A percentile compares a stretch with the other conserved stretches of the same genome.
Evolutionary conservation across 257 asterid genomes (phyloP).

Genomic region (Cruciata laevipes): DNA sequence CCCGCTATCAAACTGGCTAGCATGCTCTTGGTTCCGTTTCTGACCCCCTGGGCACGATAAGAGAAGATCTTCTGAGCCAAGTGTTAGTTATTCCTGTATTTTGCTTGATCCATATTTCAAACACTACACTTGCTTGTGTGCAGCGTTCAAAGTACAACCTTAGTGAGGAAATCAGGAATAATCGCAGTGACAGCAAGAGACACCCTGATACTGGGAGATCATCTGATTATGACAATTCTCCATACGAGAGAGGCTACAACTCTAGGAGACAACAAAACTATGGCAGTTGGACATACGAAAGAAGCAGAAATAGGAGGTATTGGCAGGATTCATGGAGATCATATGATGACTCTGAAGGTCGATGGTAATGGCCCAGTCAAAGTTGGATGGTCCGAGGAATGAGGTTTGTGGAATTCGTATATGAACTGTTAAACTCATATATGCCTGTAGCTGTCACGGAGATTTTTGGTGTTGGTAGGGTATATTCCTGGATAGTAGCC

Average conservation of each 20-base stretch:
- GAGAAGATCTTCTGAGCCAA: not conserved
- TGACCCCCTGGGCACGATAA: not conserved
- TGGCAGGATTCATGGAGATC: slow-evolving; percentile 47
- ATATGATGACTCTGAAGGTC: slow-evolving; percentile 22
- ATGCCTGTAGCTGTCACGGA: not conserved
- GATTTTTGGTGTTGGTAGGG: not conserved
- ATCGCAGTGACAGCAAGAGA: slow-evolving; percentile 30
- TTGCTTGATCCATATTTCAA: not conserved
- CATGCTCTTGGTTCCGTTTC: not conserved
- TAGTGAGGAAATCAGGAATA: slow-evolving; percentile 54
- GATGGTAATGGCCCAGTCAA: slow-evolving; percentile 31
- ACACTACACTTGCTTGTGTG: slow-evolving; percentile 8
- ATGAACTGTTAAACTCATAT: not conserved
- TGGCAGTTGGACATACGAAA: slow-evolving; percentile 35
- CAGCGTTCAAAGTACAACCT: slow-evolving; percentile 64
- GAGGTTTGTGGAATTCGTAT: not conserved
- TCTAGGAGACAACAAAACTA: slow-evolving; percentile 41
- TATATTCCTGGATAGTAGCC: not conserved
- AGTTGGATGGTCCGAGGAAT: not conserved
- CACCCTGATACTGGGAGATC: slow-evolving; percentile 32
- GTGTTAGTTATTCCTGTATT: not conserved
- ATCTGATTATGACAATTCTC: slow-evolving; percentile 55
- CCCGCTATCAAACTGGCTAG: not conserved
- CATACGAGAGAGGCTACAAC: slow-evolving; percentile 37
- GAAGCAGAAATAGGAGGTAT: slow-evolving; percentile 45